These are phyloP conservation scores for Infundibulicybe gibba DNA, from an alignment of 768 basidiomycete species.

Conservation along the genomic window DNA sequence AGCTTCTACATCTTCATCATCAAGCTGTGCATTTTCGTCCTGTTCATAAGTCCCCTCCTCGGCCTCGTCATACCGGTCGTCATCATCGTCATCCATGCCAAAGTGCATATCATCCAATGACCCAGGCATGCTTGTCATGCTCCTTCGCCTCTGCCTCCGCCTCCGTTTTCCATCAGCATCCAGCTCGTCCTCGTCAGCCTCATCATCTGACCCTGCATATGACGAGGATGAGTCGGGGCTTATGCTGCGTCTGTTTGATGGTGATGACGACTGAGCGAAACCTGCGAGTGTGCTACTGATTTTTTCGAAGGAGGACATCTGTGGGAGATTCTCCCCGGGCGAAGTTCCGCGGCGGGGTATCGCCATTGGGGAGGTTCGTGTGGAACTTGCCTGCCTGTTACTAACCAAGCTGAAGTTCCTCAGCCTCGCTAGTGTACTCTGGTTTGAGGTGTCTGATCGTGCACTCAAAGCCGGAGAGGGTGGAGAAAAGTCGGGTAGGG, in stretches of 20 bases:
- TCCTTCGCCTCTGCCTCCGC: slow-evolving; percentile 47
- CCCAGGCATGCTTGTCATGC: slow-evolving; percentile 86
- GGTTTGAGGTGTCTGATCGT: slow-evolving; percentile 81
- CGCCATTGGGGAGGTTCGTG: too few species aligned
- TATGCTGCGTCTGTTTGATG: slow-evolving; percentile 35
- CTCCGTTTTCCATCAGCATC: slow-evolving; percentile 35
- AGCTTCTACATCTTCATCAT: slow-evolving; percentile 64
- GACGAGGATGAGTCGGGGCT: slow-evolving; percentile 59
- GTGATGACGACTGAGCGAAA: slow-evolving; percentile 38
- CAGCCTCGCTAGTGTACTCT: slow-evolving; percentile 69
- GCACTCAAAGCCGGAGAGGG: slow-evolving; percentile 94
- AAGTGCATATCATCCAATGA: slow-evolving; percentile 65
- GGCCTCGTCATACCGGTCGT: slow-evolving; percentile 17
- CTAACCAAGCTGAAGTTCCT: slow-evolving; percentile 78
- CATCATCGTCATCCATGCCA: slow-evolving; percentile 50
- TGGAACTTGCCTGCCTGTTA: slow-evolving; percentile 24
- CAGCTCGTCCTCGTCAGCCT: slow-evolving; percentile 43
- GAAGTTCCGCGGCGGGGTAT: slow-evolving; percentile 21
- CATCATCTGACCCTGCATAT: slow-evolving; percentile 50
- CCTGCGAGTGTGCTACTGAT: slow-evolving; percentile 55
- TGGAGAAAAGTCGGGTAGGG: slow-evolving; percentile 77
- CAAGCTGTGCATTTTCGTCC: slow-evolving; percentile 29
- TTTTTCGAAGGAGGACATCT: slow-evolving; percentile 77
- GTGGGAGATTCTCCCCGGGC: slow-evolving; percentile 42
- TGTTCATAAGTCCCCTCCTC: slow-evolving; percentile 18